Conservation (phyloP, 257 asterid genomes). For the Solanum medicagineum region DNA sequence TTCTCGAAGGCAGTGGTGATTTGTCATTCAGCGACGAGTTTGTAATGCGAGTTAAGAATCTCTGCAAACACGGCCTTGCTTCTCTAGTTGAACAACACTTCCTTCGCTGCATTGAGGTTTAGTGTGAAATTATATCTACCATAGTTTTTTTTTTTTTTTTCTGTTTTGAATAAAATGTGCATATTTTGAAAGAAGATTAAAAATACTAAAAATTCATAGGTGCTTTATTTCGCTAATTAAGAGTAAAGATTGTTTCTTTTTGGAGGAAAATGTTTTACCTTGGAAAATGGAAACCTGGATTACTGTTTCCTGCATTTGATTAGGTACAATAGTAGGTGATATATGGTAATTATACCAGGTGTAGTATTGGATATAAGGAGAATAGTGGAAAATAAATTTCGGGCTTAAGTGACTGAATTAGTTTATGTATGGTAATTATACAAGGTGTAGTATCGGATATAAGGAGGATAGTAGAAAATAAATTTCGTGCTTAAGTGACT, state of each 20-base stretch:
- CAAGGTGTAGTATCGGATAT: background rate
- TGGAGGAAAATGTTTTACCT: background rate
- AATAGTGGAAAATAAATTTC: background rate
- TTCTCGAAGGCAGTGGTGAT: slow-evolving; percentile 36
- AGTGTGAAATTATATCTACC: background rate
- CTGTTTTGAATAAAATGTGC: background rate
- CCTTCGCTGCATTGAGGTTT: slow-evolving; percentile 58
- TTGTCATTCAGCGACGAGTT: slow-evolving; percentile 30
- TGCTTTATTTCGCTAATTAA: background rate
- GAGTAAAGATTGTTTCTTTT: background rate
- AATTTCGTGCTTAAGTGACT: background rate
- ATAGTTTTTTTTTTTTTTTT: background rate
- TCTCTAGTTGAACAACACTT: slow-evolving; percentile 61
- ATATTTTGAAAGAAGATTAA: background rate
- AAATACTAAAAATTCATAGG: background rate
- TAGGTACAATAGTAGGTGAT: background rate
- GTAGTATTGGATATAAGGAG: background rate
- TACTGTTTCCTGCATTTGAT: background rate
- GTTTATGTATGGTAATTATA: background rate
- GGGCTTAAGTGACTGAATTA: background rate
- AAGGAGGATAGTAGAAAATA: background rate
- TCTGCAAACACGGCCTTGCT: slow-evolving; percentile 49
- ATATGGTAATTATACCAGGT: background rate
- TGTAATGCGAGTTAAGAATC: slow-evolving; percentile 28
- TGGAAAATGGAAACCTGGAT: background rate